Evolutionary conservation across 2,329 filamentous ascomycete genomes (phyloP).

Genomic region (Aulographum hederae): DNA sequence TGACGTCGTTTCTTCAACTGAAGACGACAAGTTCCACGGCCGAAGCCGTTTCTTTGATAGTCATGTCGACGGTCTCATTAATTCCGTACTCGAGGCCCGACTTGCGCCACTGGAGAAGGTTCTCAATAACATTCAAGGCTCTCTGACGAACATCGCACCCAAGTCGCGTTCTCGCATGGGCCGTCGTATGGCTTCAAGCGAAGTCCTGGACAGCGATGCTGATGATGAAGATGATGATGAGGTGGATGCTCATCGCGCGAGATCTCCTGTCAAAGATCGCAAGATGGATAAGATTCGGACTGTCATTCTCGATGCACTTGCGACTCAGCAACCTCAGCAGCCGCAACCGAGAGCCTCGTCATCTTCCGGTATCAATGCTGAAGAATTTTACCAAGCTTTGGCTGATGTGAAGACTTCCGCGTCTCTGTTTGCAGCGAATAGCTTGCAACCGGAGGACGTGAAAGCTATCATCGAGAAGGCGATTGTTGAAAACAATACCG

Average conservation of each 20-base stretch:
- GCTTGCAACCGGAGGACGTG: constrained; percentile 26
- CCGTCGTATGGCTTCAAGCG: constrained; percentile 48
- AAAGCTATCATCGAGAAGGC: constrained; percentile 13
- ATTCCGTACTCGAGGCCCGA: constrained; percentile 54
- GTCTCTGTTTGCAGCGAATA: constrained; percentile 24
- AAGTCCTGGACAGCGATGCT: constrained; percentile 66
- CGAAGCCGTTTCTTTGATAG: constrained; percentile 80
- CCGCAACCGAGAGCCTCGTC: background rate
- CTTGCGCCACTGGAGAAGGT: constrained; percentile 66
- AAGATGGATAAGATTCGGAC: constrained; percentile 60
- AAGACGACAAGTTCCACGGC: constrained; percentile 66
- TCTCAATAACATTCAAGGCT: constrained; percentile 58
- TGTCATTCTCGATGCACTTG: constrained; percentile 43
- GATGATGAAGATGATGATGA: constrained; percentile 78
- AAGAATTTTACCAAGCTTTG: constrained; percentile 26
- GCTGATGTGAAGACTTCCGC: constrained; percentile 29
- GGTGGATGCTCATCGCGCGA: constrained; percentile 40
- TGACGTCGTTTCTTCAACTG: constrained; percentile 61
- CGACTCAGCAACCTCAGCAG: constrained; percentile 16
- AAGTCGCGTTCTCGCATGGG: constrained; percentile 39
- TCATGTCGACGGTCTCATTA: constrained; percentile 74
- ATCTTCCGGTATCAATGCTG: background rate
- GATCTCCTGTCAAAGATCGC: constrained; percentile 62
- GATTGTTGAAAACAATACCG: constrained; percentile 5
- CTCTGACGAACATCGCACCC: constrained; percentile 39